These are phyloP conservation scores for Leccinum huronense DNA, from an alignment of 1,284 basidiomycete genomes.

Conservation along the genomic window DNA sequence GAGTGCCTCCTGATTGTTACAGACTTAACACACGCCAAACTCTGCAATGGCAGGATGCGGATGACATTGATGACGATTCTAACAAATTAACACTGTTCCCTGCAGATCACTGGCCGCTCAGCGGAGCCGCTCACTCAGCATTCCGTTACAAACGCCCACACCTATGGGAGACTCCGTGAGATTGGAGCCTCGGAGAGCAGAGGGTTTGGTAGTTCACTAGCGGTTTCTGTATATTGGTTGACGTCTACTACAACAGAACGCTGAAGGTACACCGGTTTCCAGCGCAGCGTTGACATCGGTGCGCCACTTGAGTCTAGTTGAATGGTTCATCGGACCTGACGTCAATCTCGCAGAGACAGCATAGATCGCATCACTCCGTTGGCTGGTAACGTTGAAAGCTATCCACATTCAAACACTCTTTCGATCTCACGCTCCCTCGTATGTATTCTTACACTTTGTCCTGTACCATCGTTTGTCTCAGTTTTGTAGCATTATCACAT, in stretches of 20 bases:
- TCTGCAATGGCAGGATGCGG: conserved; percentile 45
- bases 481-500: too few species aligned
- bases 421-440: not conserved
- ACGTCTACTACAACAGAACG: conserved; percentile 11
- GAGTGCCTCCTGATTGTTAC: conserved; percentile 7
- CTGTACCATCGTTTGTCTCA: conserved; percentile 6
- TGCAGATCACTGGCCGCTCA: not conserved
- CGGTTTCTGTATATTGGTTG: not conserved
- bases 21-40: conserved; percentile 53
- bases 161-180: not conserved
- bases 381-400: conserved; percentile 12
- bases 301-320: not conserved
- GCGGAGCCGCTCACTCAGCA: conserved; percentile 1
- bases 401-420: not conserved
- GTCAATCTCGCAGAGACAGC: not conserved
- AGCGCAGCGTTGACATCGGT: conserved; percentile 10
- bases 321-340: not conserved
- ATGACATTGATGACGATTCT: conserved; percentile 28
- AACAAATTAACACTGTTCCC: conserved; percentile 1
- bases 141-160: conserved; percentile 12
- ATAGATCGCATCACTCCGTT: conserved; percentile 8
- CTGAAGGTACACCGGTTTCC: not conserved
- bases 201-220: conserved; percentile 14
- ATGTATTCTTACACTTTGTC: conserved; percentile 2
- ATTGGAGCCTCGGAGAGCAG: not conserved